Evolutionary conservation across 306 rosid species (phyloP), one percentile per base, ranked within the genome.

Genomic region (Sindora glabra): DNA sequence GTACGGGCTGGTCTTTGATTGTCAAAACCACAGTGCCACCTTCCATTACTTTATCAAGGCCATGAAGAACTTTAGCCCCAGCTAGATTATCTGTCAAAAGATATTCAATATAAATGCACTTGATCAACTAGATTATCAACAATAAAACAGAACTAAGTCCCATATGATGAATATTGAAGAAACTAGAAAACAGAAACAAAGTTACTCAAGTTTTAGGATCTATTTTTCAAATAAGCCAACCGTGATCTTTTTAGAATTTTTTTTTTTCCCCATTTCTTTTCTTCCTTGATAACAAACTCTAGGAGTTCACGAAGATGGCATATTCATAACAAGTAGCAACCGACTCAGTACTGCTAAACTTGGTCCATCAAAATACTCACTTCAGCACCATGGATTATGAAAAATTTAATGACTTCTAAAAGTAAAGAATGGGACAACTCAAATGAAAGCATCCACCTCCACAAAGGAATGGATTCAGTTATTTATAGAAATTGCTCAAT

Each of bases 1-100:
- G 89, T 71, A 92, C 61, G 17, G 70, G 87, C 77, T 86, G 96
- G 86, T 89, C 99, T 77, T 81, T 92, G 65, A 92, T 91, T 3
- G 99, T 92, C 66, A 92, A 72, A 69, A 92, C 96, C 67, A 92
- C 95, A 11, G 94, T 89, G 27, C 94, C 96, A 1, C 99, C 99
- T 75, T 86, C 95, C 49, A 85, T 74, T 65, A 89, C 96, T 89
- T 87, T 92, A 68, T 92, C 96, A 51, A 92, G 38, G 58, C 96
- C 99, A 73, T 89, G 95, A 66, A 92, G 94, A 66, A 89, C 96
- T 89, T 92, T 92, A 78, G 84, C 81, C 48, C 99, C 96, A 2
- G 89, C 87, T 59, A 92, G 68, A 76, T 80, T 78, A 69, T 62
- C 92, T 92, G 76, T 61, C 33, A 48, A 69, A 56, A 59, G 23